Base-by-base conservation (phyloP, 2,329 filamentous ascomycete genomes). In the Phialophora chinensis region DNA sequence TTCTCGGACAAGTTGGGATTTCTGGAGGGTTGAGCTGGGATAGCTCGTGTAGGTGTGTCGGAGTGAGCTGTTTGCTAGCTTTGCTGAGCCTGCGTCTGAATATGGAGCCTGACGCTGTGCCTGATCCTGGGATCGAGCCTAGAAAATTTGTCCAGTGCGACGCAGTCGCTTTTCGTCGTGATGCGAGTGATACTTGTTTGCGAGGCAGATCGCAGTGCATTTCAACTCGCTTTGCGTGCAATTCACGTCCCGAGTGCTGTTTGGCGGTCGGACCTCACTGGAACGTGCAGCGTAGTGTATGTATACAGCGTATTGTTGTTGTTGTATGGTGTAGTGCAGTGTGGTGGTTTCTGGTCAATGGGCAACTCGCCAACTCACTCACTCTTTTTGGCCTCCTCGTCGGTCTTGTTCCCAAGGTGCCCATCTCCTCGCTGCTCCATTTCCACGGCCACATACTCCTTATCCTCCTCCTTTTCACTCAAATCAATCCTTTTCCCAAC, bases 401-500 rank as follows among this genome's bases (percentile, higher is more conserved):
- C 38, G 38, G 38, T 44, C 38, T 5, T n/a, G 17, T 44, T 44
- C 17, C 5, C 38, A n/a, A n/a, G 14, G 33, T 33, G 49, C n/a
- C 12, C n/a, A 25, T 25, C 49, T 17, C 4, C n/a, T 20, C 29
- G n/a, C 44, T 27, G 27, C 44, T 23, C 35, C 12, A 23, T 42
- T 33, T 23, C 44, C 44, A 52, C 44, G 7, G 25, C 29, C 29
- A 61, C 35, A 54, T 25, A 53, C 23, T 58, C 47, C 6, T 49
- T 17, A 20, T n/a, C 27, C 17, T 66, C 56, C 52, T 72, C 68
- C 23, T 60, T 68, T 58, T 73, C 72, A 44, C 68, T 72, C 29
- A 74, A 57, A 64, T 74, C 66, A 54, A 73, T 72, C 50, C 72
- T 70, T 59, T 38, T 67, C 0, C 72, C 72, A n/a, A 68, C 60